Evolutionary conservation across 345 rosid species (phyloP), one percentile per base, ranked within the genome.

Genomic region (Adansonia digitata): DNA sequence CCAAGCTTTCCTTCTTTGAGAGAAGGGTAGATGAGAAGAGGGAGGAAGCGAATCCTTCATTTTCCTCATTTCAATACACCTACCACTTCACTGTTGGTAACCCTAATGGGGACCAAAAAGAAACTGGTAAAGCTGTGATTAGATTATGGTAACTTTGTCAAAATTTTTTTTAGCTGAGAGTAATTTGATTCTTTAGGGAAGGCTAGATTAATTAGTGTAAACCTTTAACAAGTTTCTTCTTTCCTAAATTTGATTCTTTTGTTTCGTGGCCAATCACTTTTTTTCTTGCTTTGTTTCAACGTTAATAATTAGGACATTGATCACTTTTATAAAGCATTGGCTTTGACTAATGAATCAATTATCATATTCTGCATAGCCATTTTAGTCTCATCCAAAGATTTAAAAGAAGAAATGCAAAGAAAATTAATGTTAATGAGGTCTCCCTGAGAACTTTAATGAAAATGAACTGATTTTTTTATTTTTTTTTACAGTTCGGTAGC

Each of bases 91-190:
- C 64, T 24, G 5, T 35, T 52, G 48, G 74, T n/a, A 70, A 52
- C 46, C 62, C 74, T n/a, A 69, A 34, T 12, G 31, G 74, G 74
- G 74, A 52, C 7, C 74, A 71, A 12, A 71, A 71, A 26, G 35
- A 22, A 72, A 26, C 52, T 3, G 66, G 15, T 39, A 56, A 34
- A 72, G 35, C 35, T 15, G 26, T 55, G 63, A 39, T 37, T 71
- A 13, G 63, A 43, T 53, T 71, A 34, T 35, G 27, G 48, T 48
- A 46, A 20, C 12, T 46, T 43, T 7, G 34, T 26, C 39, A 68
- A 27, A 22, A 24, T 14, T 43, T 45, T 18, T n/a, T 67, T 24
- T 43, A 56, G 39, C 20, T 43, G 34, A 56, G 10, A 56, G 34
- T 26, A 26, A 29, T 57, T 57, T 27, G 37, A 27, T 46, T 46